phyloP scores from a whole-genome alignment of 306 rosid species.

The Myrica gale region DNA sequence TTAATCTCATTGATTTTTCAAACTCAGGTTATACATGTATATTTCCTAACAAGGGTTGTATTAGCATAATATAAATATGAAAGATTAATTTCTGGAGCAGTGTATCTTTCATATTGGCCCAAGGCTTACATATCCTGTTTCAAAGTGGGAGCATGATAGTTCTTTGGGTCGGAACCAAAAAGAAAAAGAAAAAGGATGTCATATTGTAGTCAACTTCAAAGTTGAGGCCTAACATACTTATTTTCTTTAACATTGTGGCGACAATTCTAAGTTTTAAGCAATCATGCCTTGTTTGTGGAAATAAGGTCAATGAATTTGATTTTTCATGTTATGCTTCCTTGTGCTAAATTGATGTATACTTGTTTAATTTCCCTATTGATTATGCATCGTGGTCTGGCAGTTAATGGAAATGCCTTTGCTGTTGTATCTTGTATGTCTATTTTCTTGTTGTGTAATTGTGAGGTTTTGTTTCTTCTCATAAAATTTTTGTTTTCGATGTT shows the following conservation, averaged over 20 bases:
- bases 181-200: background rate
- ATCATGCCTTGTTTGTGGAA: background rate
- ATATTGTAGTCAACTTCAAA: background rate
- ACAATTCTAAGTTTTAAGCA: background rate
- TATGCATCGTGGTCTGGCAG: constrained; percentile 3
- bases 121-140: background rate
- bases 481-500: background rate
- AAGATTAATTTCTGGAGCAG: background rate
- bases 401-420: constrained; percentile 7
- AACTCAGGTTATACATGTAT: background rate
- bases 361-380: background rate
- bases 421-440: constrained; percentile 21
- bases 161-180: background rate
- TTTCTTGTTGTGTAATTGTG: background rate
- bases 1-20: background rate
- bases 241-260: background rate
- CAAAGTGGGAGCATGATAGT: background rate
- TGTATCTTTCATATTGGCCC: background rate
- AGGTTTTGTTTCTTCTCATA: constrained; percentile 16
- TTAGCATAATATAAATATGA: background rate
- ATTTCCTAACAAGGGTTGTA: background rate
- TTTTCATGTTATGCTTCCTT: background rate
- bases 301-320: background rate
- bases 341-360: background rate
- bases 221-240: background rate